A percentile compares a stretch with the other conserved stretches of the same genome.
Conservation (phyloP, 2,329 filamentous ascomycete species). For the Neopestalotiopsis rosae region DNA sequence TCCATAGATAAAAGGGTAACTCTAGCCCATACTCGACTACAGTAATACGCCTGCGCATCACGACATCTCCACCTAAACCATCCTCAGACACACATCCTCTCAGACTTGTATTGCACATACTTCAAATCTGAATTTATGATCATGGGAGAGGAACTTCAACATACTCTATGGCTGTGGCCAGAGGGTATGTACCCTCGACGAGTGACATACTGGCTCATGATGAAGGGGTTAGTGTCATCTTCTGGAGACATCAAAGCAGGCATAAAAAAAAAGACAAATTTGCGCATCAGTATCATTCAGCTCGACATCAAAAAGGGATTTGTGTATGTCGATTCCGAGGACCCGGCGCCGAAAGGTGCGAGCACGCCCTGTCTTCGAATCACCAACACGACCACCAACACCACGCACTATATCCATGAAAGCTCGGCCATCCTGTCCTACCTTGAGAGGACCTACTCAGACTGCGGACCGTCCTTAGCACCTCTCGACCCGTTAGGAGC, state of each 20-base stretch:
- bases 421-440: conserved; percentile 26
- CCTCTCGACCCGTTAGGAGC: not conserved
- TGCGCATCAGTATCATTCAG: conserved; percentile 22
- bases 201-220: conserved; percentile 28
- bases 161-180: conserved; percentile 29
- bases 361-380: conserved; percentile 27
- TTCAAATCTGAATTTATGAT: too few species aligned
- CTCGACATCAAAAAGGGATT: conserved; percentile 8
- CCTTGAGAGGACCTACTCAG: conserved; percentile 25
- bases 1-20: too few species aligned
- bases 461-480: not conserved
- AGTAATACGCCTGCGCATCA: too few species aligned
- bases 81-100: too few species aligned
- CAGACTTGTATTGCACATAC: too few species aligned
- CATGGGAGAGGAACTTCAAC: conserved; percentile 11
- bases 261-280: conserved; percentile 19
- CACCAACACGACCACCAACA: conserved; percentile 16
- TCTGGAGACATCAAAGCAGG: conserved; percentile 21
- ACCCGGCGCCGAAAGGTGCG: conserved; percentile 25
- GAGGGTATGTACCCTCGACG: conserved; percentile 28
- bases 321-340: conserved; percentile 20
- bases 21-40: too few species aligned
- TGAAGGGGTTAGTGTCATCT: conserved; percentile 27
- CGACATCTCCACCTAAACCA: too few species aligned
- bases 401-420: conserved; percentile 25